Conservation (phyloP, 305 asterid species). For the Fraxinus sp. region DNA sequence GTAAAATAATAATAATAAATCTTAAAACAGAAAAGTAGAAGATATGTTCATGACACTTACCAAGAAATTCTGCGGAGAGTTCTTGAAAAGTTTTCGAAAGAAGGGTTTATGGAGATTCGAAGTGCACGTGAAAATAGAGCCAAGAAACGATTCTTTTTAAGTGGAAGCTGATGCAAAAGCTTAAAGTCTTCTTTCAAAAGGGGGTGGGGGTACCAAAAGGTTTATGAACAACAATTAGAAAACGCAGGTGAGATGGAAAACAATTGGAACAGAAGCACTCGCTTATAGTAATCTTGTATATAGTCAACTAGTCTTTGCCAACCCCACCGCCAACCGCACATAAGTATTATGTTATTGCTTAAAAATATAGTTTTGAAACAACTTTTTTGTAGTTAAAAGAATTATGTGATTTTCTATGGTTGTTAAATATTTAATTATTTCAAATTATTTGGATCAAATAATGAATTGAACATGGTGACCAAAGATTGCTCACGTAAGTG, state of each 20-base stretch:
- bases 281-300: background rate
- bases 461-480: background rate
- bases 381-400: background rate
- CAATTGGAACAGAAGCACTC: background rate
- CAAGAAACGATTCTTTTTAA: slow-evolving; percentile 22
- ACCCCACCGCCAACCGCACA: background rate
- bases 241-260: background rate
- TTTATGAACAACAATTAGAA: background rate
- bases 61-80: slow-evolving; percentile 16
- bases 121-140: slow-evolving; percentile 29
- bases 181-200: slow-evolving; percentile 2
- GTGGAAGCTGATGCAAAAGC: slow-evolving; percentile 31
- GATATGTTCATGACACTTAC: slow-evolving; percentile 19
- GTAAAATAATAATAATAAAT: background rate
- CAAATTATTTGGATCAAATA: background rate
- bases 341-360: background rate
- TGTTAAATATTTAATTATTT: too few species aligned
- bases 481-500: background rate
- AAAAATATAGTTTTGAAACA: too few species aligned
- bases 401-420: background rate
- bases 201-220: background rate
- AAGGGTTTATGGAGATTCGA: slow-evolving; percentile 25
- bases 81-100: slow-evolving; percentile 1
- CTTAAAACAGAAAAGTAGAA: background rate
- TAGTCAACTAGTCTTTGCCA: background rate